Conservation (phyloP, 2,329 filamentous ascomycete species). For the Colletotrichum caudatum region DNA sequence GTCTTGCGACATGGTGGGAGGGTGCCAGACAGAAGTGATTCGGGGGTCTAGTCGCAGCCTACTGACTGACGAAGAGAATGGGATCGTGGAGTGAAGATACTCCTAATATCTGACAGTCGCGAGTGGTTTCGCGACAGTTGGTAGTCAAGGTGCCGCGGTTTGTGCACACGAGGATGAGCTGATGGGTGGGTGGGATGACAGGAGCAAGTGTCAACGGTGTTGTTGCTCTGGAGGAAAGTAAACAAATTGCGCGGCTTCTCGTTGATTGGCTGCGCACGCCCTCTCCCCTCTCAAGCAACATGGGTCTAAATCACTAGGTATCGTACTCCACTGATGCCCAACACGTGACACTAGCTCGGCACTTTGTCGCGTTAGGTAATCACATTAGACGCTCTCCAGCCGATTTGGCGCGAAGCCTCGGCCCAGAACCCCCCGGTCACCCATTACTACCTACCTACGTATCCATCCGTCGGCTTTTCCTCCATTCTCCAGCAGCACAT, state of each 20-base stretch:
- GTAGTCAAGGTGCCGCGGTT: background rate
- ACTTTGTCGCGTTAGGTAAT: conserved; percentile 13
- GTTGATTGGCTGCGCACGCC: conserved; percentile 40
- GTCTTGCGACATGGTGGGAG: conserved; percentile 82
- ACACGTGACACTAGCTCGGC: conserved; percentile 36
- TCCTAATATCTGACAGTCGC: too few species aligned
- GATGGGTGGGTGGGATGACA: conserved; percentile 17
- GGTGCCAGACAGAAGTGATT: background rate
- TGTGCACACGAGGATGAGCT: conserved; percentile 15
- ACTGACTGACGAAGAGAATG: conserved; percentile 13
- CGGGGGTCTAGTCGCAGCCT: conserved; percentile 17
- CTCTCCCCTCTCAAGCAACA: conserved; percentile 30
- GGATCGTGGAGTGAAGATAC: background rate
- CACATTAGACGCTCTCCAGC: conserved; percentile 24
- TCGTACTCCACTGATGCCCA: background rate
- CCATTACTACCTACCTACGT: conserved; percentile 36
- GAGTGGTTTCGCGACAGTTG: conserved; percentile 5
- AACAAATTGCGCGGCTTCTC: conserved; percentile 51
- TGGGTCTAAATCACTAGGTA: background rate
- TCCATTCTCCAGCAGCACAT: conserved; percentile 10
- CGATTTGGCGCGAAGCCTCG: conserved; percentile 45
- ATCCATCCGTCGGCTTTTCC: background rate
- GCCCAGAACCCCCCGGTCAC: conserved; percentile 44
- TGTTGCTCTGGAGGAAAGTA: conserved; percentile 59
- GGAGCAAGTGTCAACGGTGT: conserved; percentile 7